Base-by-base conservation (phyloP, 257 asterid species). In the Schizonepeta tenuifolia region DNA sequence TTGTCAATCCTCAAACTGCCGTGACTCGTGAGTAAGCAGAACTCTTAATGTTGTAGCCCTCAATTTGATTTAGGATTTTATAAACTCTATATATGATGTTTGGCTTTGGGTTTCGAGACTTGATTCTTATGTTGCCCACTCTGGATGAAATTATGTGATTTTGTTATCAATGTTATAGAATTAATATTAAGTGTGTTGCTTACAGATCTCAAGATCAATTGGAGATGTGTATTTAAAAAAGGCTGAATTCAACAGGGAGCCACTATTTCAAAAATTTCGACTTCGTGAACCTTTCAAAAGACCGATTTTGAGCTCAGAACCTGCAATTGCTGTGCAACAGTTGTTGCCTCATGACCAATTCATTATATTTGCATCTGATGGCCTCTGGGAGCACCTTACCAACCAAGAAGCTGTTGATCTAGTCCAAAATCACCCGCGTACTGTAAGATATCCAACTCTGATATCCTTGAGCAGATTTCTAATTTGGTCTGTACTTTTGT, bases 361-460 rank as follows among this genome's bases (percentile, higher is more conserved):
- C 77, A 53, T 87, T 56, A 83, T 87, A 74, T 85, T 83, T 76
- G 93, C 93, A 43, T 87, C 93, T 21, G 93, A 87, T 59, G 93
- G 93, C 77, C 89, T 87, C 57, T 87, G 93, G 93, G 93, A 87
- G 82, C 93, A 87, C 73, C 85, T 87, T 65, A 70, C 81, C 77
- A 86, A 87, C 78, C 90, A 87, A 84, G 88, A 80, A 80, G 93
- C 90, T 1, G 93, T 87, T 75, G 90, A 85, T 68, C 75, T 85
- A 2, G 88, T 87, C 78, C 90, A 87, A 73, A 80, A 84, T 66
- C 83, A 84, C 79, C 89, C 93, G 9, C 90, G 79, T 74, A 78
- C 22, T 35, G 93, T 87, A 82, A 87, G 93, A 65, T 72, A 65
- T 62, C n/a, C 68, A 38, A 44, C 65, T 21, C 72, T 11, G 63